Evolutionary conservation across 202 grass and related monocot genomes (phyloP), one percentile per base, ranked within the genome.

Genomic region (Cymbopogon flexuosus): DNA sequence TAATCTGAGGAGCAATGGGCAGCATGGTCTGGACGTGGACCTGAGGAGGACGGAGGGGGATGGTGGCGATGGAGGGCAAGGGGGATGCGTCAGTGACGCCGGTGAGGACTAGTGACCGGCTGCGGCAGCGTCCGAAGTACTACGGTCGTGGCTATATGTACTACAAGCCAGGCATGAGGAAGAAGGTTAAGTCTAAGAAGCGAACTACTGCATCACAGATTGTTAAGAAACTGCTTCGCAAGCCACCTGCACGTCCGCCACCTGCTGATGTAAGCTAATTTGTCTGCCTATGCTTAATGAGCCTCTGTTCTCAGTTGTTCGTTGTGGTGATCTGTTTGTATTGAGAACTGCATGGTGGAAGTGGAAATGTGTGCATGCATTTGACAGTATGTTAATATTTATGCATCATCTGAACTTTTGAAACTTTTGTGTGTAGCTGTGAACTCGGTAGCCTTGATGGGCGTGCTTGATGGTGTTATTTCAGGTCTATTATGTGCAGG

Each of bases 121-220:
- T 99, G 58, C 84, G 90, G 33, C 73, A 81, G 81, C 89, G 90
- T 63, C 89, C 90, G 0, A 93, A 93, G 81, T 95, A 91, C 75
- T 91, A 79, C 30, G 86, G 77, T 14, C 77, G 93, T 19, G 46
- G 86, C 2, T 93, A 90, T 61, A 65, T 91, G 59, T 96, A 91
- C 79, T 99, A 96, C 71, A 83, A 93, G 16, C 84, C 90, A 52
- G 41, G 60, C 31, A 91, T 99, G 63, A 88, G 85, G 81, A 99
- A 96, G 86, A 99, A 93, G 86, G 81, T 96, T n/a, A 96, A 93
- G 60, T 76, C 94, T 2, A 99, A 96, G 88, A 99, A 85, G 88
- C 90, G 90, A 72, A 88, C 92, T 16, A 80, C 96, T 10, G 92
- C 96, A 13, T 90, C 92, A 10, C 92, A 95, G 83, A 99, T 99